Base-by-base conservation (phyloP, 164 flowering plant genomes). In the grape (Vitis vinifera) region DNA sequence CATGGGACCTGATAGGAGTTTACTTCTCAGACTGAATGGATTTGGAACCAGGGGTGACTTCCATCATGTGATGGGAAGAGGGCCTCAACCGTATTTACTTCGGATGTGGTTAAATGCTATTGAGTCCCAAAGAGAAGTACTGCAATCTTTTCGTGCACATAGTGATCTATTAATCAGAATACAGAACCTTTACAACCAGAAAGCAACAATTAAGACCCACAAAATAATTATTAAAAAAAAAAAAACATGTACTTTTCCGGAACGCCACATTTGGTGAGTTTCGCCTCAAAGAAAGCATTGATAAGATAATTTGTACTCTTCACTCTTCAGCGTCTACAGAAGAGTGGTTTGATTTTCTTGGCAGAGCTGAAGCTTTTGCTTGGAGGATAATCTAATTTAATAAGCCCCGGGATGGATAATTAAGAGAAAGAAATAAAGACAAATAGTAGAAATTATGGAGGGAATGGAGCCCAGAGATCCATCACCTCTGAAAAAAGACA, bases 381-480 rank as follows among this genome's bases (percentile, higher is more conserved):
- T 37, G 37, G 37, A 15, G n/a, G 15, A 30, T 31, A 1, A 31
- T 9, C n/a, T 47, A 63, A 63, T 37, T 62, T 47, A 23, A 48
- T 5, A 5, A 8, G 47, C 52, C 3, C 15, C 6, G 31, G 37
- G 11, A 16, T 63, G 66, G 37, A 63, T 11, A 15, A 15, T 15
- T 2, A 16, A 63, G 49, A 1, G 64, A 14, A 10, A 14, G 9
- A 14, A 29, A 1, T 37, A 37, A 44, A 48, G 53, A 63, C 53
- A 63, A 48, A 17, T 13, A 48, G 30, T 51, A 63, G 48, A 10
- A 63, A 63, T 63, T 63, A 19, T 63, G 30, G 48, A 27, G 62
- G 44, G 49, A 63, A 63, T 63, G 66, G 51, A 31, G 64, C 64
- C 64, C 27, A 12, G 12, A 37, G 50, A 15, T 61, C 50, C 51